Evolutionary conservation across 495 filamentous ascomycete genomes (phyloP), one percentile per base, ranked within the genome.

Genomic region (Penicillium argentinense): DNA sequence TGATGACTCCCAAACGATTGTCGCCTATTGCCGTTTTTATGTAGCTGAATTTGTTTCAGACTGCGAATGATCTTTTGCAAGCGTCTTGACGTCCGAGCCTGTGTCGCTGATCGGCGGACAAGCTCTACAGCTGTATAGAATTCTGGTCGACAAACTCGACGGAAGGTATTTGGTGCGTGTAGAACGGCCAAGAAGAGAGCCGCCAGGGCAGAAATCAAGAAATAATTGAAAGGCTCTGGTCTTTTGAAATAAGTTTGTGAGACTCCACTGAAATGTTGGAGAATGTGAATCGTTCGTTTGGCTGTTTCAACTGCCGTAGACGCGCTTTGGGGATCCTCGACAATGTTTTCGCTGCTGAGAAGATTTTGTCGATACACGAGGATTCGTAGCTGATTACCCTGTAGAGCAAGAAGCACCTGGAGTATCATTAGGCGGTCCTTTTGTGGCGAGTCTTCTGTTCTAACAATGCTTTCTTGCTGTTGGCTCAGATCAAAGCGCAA

Each of bases 181-280:
- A 83, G 77, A 0, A 87, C 86, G 0, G 88, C 88, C 0, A 95
- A 77, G 54, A 91, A 90, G 2, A 95, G 66, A 0, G 89, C 87
- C 0, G 87, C 84, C 9, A 95, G 75, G 0, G 88, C 83, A 1
- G 85, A 87, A 9, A 88, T 79, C 19, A 95, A 71, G 53, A 95
- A 95, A 59, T 91, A 89, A 59, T 95, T 88, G 69, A 91, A 91
- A 51, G 85, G 84, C 16, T 89, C 81, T 52, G 91, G 87, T 16
- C 86, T 80, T 25, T 79, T 78, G 14, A 82, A 80, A 69, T 92
- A 95, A 9, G 91, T 77, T 40, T 86, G 77, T 0, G 85, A 82
- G 4, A 83, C 83, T 45, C 78, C 80, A 56, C 89, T 89, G 42
- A 89, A 80, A 50, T 81, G 79, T 2, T 84, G 80, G 8, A 92